These are phyloP conservation scores for Rhizopus microsporus DNA, from an alignment of 371 early-diverging fungal species.

Conservation along the genomic window DNA sequence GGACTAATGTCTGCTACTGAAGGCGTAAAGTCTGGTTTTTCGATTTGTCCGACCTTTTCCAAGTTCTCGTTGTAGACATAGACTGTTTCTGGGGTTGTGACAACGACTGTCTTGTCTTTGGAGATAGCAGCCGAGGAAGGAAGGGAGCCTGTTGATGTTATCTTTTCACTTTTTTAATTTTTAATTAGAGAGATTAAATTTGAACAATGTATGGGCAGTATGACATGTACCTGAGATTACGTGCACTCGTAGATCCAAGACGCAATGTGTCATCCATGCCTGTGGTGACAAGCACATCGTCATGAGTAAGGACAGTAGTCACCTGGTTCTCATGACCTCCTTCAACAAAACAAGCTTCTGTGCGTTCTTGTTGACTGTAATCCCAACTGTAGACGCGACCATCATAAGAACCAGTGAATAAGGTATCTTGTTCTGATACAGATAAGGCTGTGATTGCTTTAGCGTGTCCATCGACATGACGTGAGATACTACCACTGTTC, in stretches of 20 bases:
- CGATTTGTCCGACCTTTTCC: constrained; percentile 29
- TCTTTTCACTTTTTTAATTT: constrained; percentile 18
- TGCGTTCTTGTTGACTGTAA: constrained; percentile 36
- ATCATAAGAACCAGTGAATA: constrained; percentile 91
- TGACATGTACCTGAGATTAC: constrained; percentile 25
- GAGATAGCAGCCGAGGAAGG: constrained; percentile 57
- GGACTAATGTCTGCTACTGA: constrained; percentile 61
- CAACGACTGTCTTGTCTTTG: constrained; percentile 45
- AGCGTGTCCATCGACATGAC: constrained; percentile 77
- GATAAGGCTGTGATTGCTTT: constrained; percentile 84
- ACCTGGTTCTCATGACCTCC: constrained; percentile 80
- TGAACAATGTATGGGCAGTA: too few relatives aligned
- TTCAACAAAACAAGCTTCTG: constrained; percentile 39
- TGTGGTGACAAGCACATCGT: constrained; percentile 56
- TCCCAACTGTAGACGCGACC: constrained; percentile 81
- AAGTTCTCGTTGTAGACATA: constrained; percentile 42
- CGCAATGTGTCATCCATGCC: constrained; percentile 78
- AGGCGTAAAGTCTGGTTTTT: constrained; percentile 47
- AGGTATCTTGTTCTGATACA: constrained; percentile 47
- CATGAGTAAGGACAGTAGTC: constrained; percentile 46
- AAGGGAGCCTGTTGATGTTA: constrained; percentile 46
- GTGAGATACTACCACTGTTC: constrained; percentile 51
- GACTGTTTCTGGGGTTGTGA: constrained; percentile 51
- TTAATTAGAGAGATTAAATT: neutral
- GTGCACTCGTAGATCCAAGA: constrained; percentile 16